These are phyloP conservation scores for Trichopus zeylanicus DNA, from an alignment of 116 monocot species.

Conservation along the genomic window DNA sequence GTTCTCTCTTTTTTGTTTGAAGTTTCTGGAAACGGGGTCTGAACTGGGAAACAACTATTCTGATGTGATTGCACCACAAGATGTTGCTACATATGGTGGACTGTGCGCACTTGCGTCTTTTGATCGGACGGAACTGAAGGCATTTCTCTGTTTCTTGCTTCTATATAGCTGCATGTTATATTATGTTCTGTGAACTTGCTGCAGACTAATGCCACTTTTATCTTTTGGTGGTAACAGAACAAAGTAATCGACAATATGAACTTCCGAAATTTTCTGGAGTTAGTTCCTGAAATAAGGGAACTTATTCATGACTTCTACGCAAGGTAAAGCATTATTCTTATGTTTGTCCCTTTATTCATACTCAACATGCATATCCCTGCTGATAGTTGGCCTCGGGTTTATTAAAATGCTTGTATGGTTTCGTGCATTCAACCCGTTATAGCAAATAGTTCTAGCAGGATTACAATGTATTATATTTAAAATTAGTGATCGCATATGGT, in stretches of 20 bases:
- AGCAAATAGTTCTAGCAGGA: too few relatives aligned
- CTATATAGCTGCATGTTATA: not conserved
- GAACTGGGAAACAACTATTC: constrained; percentile 75
- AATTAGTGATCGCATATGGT: too few relatives aligned
- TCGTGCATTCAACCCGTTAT: too few relatives aligned
- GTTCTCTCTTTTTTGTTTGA: constrained; percentile 3
- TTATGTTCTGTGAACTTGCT: not conserved
- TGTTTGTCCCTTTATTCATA: not conserved
- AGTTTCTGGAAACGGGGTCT: constrained; percentile 75
- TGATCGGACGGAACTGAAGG: constrained; percentile 89
- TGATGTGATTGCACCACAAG: constrained; percentile 85
- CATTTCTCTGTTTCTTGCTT: constrained; percentile 8
- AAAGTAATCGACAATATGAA: constrained; percentile 87
- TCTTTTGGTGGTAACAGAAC: constrained; percentile 30
- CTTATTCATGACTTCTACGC: constrained; percentile 91
- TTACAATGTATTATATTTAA: too few relatives aligned
- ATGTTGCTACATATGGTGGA: constrained; percentile 92
- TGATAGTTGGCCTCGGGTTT: too few relatives aligned
- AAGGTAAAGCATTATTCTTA: constrained; percentile 31
- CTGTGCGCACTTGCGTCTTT: constrained; percentile 95
- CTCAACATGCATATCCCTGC: not conserved
- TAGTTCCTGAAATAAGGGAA: constrained; percentile 95
- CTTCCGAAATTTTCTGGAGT: constrained; percentile 89
- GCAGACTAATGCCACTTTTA: not conserved
- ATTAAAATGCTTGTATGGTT: too few relatives aligned